Evolutionary conservation across 495 filamentous ascomycete species (phyloP), one percentile per base, ranked within the genome.

Genomic region (Choiromyces venosus): DNA sequence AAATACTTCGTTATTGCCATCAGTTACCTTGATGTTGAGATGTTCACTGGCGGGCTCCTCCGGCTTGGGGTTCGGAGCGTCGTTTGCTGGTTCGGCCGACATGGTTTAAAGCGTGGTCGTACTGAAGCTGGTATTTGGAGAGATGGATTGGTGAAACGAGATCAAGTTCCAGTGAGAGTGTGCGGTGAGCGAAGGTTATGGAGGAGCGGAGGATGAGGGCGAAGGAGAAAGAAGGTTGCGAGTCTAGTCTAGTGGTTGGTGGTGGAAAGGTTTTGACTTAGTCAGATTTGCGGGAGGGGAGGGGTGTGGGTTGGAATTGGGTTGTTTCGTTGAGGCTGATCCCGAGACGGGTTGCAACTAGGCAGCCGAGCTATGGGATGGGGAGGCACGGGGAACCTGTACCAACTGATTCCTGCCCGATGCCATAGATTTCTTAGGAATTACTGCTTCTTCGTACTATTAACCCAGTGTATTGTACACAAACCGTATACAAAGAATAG

Each of bases 1-100:
- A 84, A 99, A 99, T 76, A 99, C 96, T 79, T 99, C 96, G 80
- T 99, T 99, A 85, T 99, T 97, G 85, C 97, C 97, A 78, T 99
- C 96, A 0, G 96, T 98, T n/a, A 99, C 96, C 82, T 99, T 99
- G 86, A 99, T 98, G 83, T 99, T 99, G 10, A 99, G 86, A 83
- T 99, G 96, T 83, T 98, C 96, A 44, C 82, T 76, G 70, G 83
- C 84, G 36, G 86, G 83, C 64, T 86, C 87, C 44, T 86, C 86
- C 56, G 89, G 87, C 71, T 87, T 89, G 25, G 79, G 83, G 66
- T 74, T 77, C 52, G 75, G 78, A 39, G 77, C 74, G 37, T 84
- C 81, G 65, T 83, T 77, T 65, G 79, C 71, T 37, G 25, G 82
- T 68, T 79, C 74, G 70, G 88, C 87, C 29, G 87, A 85, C 87